Conservation (phyloP, 2,329 filamentous ascomycete genomes). For the Amauroascus niger region DNA sequence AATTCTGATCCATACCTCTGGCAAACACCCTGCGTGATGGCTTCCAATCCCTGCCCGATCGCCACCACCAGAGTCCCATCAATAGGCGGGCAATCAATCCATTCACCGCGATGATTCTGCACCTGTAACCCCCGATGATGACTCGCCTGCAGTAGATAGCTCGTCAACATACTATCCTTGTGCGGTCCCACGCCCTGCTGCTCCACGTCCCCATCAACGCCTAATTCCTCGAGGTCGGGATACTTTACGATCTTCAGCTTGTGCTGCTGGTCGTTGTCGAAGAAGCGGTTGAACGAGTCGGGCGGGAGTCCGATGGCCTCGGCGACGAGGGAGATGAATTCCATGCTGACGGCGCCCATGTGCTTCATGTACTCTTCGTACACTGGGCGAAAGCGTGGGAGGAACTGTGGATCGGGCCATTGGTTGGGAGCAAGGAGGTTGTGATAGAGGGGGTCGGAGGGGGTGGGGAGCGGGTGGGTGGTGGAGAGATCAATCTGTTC, state of each 20-base stretch:
- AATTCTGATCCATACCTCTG: constrained; percentile 34
- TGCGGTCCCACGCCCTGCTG: constrained; percentile 61
- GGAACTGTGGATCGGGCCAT: constrained; percentile 57
- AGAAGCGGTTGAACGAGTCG: constrained; percentile 66
- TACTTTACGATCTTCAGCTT: constrained; percentile 88
- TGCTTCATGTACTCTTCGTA: constrained; percentile 66
- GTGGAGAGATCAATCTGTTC: constrained; percentile 84
- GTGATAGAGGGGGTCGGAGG: constrained; percentile 57
- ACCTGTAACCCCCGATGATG: constrained; percentile 70
- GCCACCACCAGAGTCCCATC: constrained; percentile 72
- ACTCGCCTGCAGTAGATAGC: constrained; percentile 70
- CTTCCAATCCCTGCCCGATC: constrained; percentile 79
- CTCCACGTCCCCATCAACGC: constrained; percentile 38
- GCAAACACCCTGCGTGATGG: constrained; percentile 72
- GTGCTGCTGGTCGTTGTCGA: constrained; percentile 62
- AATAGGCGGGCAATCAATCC: constrained; percentile 74
- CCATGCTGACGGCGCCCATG: constrained; percentile 63
- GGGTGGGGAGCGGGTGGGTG: constrained; percentile 56
- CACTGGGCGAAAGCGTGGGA: constrained; percentile 58
- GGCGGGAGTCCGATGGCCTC: constrained; percentile 66
- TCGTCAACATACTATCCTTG: constrained; percentile 76
- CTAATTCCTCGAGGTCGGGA: constrained; percentile 58
- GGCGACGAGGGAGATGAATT: constrained; percentile 71
- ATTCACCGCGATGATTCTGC: constrained; percentile 65
- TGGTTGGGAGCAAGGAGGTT: constrained; percentile 69